A percentile compares a stretch with the other conserved stretches of the same genome.
These are phyloP conservation scores for Pseudogymnoascus sp. DNA, from an alignment of 2,329 filamentous ascomycete species.

Conservation along the genomic window DNA sequence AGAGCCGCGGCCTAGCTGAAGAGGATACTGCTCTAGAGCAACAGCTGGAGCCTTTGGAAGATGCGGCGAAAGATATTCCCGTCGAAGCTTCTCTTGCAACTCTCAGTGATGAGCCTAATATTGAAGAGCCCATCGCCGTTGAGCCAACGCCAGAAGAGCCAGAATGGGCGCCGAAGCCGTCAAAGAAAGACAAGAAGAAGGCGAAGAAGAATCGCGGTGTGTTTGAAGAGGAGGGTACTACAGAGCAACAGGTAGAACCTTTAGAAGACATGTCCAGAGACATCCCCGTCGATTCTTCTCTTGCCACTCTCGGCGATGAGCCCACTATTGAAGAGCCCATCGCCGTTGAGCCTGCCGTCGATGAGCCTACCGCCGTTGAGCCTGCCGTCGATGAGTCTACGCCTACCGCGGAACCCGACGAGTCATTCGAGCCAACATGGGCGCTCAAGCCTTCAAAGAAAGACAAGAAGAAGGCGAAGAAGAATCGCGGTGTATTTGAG, in stretches of 20 bases:
- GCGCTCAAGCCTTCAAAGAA: slow-evolving; percentile 5
- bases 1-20: too few species aligned
- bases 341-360: background rate
- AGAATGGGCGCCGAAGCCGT: background rate
- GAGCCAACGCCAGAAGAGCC: too few species aligned
- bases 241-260: background rate
- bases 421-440: background rate
- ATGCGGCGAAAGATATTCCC: too few species aligned
- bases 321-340: background rate
- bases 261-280: background rate
- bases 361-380: background rate
- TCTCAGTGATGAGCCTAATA: too few species aligned
- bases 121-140: too few species aligned
- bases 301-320: background rate
- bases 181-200: slow-evolving; percentile 10
- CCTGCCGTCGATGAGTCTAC: too few species aligned
- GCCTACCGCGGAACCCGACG: slow-evolving; percentile 20
- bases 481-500: background rate
- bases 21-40: too few species aligned
- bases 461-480: slow-evolving; percentile 9
- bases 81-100: too few species aligned
- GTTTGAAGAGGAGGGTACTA: background rate
- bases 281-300: background rate
- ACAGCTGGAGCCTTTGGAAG: too few species aligned
- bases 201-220: background rate